phyloP scores from a whole-genome alignment of 352 stramenopile species.

The Phytophthora podocarpi region DNA sequence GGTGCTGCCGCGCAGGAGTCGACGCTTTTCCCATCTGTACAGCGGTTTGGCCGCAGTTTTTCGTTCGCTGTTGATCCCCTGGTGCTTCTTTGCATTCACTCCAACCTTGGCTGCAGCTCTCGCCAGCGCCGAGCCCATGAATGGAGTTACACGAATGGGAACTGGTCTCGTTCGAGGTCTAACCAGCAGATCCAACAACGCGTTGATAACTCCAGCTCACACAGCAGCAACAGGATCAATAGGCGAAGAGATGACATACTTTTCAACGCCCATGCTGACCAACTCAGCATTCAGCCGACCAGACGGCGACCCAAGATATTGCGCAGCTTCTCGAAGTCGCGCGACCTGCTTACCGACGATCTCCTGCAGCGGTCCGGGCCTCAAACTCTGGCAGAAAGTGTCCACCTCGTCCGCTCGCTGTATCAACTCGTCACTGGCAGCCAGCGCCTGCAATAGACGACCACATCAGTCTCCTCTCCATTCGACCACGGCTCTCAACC shows the following conservation, averaged over 20 bases:
- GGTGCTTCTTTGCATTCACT: conserved; percentile 41
- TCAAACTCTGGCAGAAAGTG: conserved; percentile 43
- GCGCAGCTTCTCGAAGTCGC: conserved; percentile 38
- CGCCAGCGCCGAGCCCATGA: conserved; percentile 35
- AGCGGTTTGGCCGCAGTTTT: conserved; percentile 46
- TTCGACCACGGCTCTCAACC: neutral
- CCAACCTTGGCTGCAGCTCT: conserved; percentile 29
- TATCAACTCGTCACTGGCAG: conserved; percentile 43
- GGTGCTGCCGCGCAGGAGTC: conserved; percentile 21
- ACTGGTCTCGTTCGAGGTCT: conserved; percentile 26
- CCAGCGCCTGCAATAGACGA: conserved; percentile 31
- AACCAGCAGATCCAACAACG: neutral
- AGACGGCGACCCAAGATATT: conserved; percentile 33
- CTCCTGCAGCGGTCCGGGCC: conserved; percentile 45
- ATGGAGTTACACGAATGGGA: conserved; percentile 34
- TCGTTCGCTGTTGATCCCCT: conserved; percentile 31
- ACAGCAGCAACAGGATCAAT: too few species aligned
- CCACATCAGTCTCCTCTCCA: neutral
- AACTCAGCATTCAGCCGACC: conserved; percentile 17
- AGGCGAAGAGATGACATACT: conserved; percentile 4
- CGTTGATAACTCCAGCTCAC: too few species aligned
- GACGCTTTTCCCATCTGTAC: conserved; percentile 62
- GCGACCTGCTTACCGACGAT: conserved; percentile 56
- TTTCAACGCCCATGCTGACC: conserved; percentile 16
- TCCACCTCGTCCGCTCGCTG: conserved; percentile 51